Base-by-base conservation (phyloP, 306 rosid species). In the Lathyrus sativus region DNA sequence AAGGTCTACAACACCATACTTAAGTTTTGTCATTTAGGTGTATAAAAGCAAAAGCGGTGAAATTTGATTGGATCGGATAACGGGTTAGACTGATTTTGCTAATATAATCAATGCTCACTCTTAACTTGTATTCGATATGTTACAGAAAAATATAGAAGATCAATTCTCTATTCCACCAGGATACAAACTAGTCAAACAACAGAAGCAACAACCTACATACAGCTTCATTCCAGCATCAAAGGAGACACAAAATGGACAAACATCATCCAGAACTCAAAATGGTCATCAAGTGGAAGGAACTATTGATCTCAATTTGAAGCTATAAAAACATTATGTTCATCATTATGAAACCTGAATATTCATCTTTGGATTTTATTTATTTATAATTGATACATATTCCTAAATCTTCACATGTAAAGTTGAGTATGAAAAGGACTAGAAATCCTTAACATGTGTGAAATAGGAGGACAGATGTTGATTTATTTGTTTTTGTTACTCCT, bases 221-320 rank as follows among this genome's bases (percentile, higher is more conserved):
- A 76, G 67, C 76, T 81, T 86, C 68, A 87, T 86, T 51, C 85
- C 80, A 37, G 80, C 74, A 44, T 73, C 83, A 68, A 66, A 35
- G 68, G 71, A 71, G 68, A 57, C 67, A 73, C 79, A 80, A 71
- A 64, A 7, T 60, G 82, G 77, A 50, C 68, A 50, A 55, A 62
- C 87, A 75, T 39, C 70, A 43, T 33, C 77, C 41, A 73, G 41
- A 43, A 39, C 50, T 58, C 77, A 71, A 85, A 82, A 74, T 74
- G 45, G 39, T 62, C 65, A 74, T 56, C 84, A 70, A 29, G 80
- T 53, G 46, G 77, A 68, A 75, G 90, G 79, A 78, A 79, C 15
- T 66, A 64, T 87, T 67, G 96, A 91, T 81, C 95, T 91, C 49
- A 85, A 79, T 76, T 81, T 91, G 84, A 91, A 85, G 80, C 79